Conservation (phyloP, 306 rosid species). For the Alnus glutinosa region DNA sequence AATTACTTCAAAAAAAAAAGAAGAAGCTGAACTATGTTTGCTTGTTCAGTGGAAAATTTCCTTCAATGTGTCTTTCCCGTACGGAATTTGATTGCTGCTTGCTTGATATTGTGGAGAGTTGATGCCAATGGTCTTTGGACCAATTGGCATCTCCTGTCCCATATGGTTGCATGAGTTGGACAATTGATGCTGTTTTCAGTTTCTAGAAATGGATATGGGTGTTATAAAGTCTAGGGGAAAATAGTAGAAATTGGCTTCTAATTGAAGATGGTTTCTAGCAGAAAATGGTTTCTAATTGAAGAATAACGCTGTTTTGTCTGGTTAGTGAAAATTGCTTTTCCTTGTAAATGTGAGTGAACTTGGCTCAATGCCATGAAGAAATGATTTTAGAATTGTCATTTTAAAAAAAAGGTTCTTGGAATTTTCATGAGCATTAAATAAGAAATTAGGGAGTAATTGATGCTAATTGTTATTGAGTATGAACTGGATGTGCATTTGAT, state of each 20-base stretch:
- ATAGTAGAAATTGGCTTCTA: background rate
- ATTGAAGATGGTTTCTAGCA: too few species aligned
- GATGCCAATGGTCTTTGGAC: background rate
- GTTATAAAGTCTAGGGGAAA: background rate
- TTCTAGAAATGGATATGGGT: background rate
- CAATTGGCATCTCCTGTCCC: background rate
- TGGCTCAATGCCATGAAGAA: background rate
- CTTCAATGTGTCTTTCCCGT: background rate
- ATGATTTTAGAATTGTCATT: background rate
- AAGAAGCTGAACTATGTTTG: background rate
- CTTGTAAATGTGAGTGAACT: slow-evolving; percentile 14
- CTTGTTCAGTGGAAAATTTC: background rate
- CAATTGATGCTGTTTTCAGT: background rate
- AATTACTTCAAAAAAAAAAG: too few species aligned
- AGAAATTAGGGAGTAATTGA: background rate
- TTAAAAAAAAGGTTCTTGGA: background rate
- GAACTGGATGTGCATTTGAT: background rate
- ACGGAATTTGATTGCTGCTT: background rate
- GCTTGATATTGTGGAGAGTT: background rate
- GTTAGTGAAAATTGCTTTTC: background rate
- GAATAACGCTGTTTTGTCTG: background rate
- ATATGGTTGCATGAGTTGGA: background rate
- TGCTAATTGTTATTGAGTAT: background rate
- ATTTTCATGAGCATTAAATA: background rate
- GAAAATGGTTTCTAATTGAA: background rate